Conservation (phyloP, 257 asterid genomes). For the Verbascum thapsus region DNA sequence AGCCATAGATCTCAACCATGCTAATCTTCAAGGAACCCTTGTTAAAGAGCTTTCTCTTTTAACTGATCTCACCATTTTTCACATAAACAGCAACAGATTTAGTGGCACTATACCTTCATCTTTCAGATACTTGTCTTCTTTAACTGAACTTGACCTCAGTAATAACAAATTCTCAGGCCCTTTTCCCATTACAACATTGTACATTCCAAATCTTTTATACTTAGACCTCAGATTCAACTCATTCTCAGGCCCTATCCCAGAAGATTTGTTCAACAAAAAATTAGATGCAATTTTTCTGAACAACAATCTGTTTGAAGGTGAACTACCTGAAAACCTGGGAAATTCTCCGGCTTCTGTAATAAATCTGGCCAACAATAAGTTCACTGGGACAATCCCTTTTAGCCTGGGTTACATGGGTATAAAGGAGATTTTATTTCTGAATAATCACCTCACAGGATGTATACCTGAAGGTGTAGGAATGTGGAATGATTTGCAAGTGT, state of each 20-base stretch:
- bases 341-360: constrained; percentile 89
- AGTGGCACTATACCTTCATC: constrained; percentile 58
- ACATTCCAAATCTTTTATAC: constrained; percentile 63
- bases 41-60: constrained; percentile 57
- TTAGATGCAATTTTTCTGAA: constrained; percentile 85
- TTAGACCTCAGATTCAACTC: constrained; percentile 77
- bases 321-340: constrained; percentile 66
- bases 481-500: constrained; percentile 79
- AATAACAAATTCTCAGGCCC: constrained; percentile 73
- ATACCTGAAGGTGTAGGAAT: constrained; percentile 79
- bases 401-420: constrained; percentile 71
- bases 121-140: constrained; percentile 39
- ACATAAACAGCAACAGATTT: constrained; percentile 78
- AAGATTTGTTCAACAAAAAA: constrained; percentile 60
- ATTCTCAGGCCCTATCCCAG: constrained; percentile 71
- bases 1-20: constrained; percentile 86
- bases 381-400: constrained; percentile 67
- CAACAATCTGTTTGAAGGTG: constrained; percentile 64
- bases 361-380: constrained; percentile 70
- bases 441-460: constrained; percentile 84
- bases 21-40: constrained; percentile 59
- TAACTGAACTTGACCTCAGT: constrained; percentile 81
- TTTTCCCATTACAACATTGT: constrained; percentile 50
- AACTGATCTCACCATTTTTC: constrained; percentile 59
- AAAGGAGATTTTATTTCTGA: constrained; percentile 72